Evolutionary conservation across 164 flowering plant species (phyloP).

Genomic region (Hamamelis virginiana): DNA sequence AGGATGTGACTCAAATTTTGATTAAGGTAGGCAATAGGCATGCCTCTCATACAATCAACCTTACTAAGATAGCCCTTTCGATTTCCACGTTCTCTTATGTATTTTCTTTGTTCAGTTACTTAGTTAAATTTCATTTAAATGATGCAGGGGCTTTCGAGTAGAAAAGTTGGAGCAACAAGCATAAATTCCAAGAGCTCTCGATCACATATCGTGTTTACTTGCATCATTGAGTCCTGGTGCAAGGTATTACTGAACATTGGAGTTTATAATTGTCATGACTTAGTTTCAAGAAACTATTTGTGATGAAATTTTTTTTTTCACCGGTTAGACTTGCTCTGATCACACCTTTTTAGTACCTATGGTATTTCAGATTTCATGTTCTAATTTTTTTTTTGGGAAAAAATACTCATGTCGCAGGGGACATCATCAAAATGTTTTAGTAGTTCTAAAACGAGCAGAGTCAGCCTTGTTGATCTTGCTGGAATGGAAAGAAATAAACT

Average conservation of each 20-base stretch:
- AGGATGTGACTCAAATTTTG: conserved; percentile 79
- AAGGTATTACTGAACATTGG: conserved; percentile 50
- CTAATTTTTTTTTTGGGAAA: neutral
- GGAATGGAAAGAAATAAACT: conserved; percentile 63
- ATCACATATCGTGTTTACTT: conserved; percentile 86
- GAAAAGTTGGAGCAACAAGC: conserved; percentile 88
- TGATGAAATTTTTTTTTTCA: neutral
- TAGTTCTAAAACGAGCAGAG: conserved; percentile 88
- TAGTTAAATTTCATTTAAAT: neutral
- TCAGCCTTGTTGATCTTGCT: conserved; percentile 88
- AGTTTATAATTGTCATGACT: neutral
- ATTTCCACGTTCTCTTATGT: neutral
- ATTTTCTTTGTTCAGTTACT: neutral
- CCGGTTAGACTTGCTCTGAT: neutral
- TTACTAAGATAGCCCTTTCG: neutral
- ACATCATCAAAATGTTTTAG: conserved; percentile 65
- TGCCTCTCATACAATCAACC: neutral
- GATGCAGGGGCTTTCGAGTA: conserved; percentile 90
- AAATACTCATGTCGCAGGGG: conserved; percentile 43
- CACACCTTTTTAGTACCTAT: neutral
- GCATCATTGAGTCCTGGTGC: conserved; percentile 90
- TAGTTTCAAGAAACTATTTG: neutral
- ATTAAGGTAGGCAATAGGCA: conserved; percentile 62
- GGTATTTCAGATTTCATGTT: too few species aligned
- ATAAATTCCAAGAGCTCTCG: conserved; percentile 91